phyloP scores from a whole-genome alignment of 306 rosid genomes.

The Vigna hirtella region DNA sequence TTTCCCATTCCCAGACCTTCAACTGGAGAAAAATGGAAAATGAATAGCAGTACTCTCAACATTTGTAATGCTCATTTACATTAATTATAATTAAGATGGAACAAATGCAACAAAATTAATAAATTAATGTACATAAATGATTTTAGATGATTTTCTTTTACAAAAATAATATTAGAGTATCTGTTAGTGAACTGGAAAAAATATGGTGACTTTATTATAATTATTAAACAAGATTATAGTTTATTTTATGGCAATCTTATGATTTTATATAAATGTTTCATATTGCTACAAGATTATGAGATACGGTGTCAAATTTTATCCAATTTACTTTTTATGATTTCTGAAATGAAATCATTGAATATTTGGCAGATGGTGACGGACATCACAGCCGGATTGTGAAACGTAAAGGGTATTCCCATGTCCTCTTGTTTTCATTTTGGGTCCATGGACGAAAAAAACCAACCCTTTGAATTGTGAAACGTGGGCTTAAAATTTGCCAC shows the following conservation, averaged over 20 bases:
- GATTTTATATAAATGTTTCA: background rate
- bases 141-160: background rate
- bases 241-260: background rate
- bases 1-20: background rate
- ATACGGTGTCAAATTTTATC: background rate
- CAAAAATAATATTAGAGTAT: too few relatives aligned
- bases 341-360: background rate
- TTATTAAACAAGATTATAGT: background rate
- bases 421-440: background rate
- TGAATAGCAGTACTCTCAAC: background rate
- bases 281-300: background rate
- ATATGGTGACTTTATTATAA: background rate
- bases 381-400: background rate
- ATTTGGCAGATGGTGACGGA: background rate
- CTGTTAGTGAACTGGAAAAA: too few relatives aligned
- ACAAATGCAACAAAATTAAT: background rate
- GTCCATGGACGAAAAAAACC: too few relatives aligned
- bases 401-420: background rate
- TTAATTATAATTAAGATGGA: background rate
- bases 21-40: background rate
- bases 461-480: conserved; percentile 29
- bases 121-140: background rate
- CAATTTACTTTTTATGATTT: background rate
- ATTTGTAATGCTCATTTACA: background rate
- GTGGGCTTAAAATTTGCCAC: conserved; percentile 37